Conservation (phyloP, 495 filamentous ascomycete species). For the Pyrenopolyporus hunteri region DNA sequence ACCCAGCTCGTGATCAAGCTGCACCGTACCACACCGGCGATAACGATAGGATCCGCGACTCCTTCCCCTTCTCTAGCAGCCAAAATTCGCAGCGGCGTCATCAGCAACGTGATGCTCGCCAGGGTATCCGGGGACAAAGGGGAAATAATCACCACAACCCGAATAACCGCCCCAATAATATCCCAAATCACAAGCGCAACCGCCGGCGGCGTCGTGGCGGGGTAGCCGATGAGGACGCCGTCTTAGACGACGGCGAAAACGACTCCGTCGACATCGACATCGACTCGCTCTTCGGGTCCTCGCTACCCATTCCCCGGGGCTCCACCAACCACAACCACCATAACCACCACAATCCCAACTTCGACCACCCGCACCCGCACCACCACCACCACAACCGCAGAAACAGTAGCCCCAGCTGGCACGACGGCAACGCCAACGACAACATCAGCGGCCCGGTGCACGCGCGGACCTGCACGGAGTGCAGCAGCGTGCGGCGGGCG, state of each 20-base stretch:
- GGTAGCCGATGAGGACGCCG: too few relatives aligned
- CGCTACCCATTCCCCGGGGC: not conserved
- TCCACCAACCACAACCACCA: not conserved
- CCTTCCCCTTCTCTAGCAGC: not conserved
- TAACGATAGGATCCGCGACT: not conserved
- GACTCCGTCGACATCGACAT: not conserved
- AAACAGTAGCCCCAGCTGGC: not conserved
- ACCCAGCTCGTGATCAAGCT: not conserved
- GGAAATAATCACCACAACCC: not conserved
- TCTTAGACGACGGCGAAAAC: not conserved
- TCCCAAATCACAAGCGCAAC: not conserved
- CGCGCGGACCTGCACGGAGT: conserved; percentile 39
- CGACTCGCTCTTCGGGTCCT: not conserved
- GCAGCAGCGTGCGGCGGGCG: conserved; percentile 36
- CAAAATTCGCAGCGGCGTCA: not conserved
- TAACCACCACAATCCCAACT: too few relatives aligned
- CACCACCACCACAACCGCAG: not conserved
- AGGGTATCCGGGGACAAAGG: not conserved
- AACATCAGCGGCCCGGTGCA: not conserved
- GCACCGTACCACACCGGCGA: not conserved
- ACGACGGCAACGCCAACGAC: not conserved
- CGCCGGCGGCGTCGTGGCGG: not conserved
- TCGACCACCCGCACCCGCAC: not conserved
- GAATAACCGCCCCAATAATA: not conserved
- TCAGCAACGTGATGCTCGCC: not conserved